Evolutionary conservation across 176 grass and related monocot species (phyloP), one percentile per base, ranked within the genome.

Genomic region (Rhynchospora tenuis): DNA sequence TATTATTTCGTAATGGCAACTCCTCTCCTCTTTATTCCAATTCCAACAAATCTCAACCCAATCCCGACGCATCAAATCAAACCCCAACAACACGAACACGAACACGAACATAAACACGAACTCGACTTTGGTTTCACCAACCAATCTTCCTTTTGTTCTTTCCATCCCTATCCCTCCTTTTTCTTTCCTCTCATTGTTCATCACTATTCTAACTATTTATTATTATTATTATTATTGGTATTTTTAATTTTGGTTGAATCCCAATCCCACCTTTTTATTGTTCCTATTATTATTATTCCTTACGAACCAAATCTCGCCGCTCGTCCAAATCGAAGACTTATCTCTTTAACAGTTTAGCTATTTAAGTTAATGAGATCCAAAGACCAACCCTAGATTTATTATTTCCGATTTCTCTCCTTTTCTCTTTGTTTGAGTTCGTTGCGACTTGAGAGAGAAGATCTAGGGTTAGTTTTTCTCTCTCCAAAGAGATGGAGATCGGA

Each of bases 21-120:
- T 84, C 85, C 86, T 87, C 73, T 51, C 45, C 45, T 55, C 50
- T 77, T 77, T 77, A 77, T 77, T 77, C 73, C 24, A 77, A 77
- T 77, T 13, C 48, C 90, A 56, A 23, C 86, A 86, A 90, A 88
- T 84, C 80, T 64, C 64, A 90, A 88, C 91, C 91, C 91, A 88
- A 93, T 91, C 91, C 84, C 81, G 83, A 88, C 73, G 84, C 86
- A 81, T 85, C 79, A 78, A 87, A 64, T 86, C 75, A 84, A 72
- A 51, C 76, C 23, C 74, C 69, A 84, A 83, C 69, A 71, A 83
- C 69, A 71, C 38, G 38, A 9, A 17, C 66, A 38, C 33, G 5
- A 38, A 38, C 33, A 38, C 33, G 5, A 38, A 38, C 33, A 63
- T 81, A 86, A 59, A 73, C 91, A 75, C 83, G 28, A 77, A 56